Percentiles rank a stretch among this genome's conserved stretches.
phyloP scores from a whole-genome alignment of 768 basidiomycete genomes.

The Trametes meyenii region DNA sequence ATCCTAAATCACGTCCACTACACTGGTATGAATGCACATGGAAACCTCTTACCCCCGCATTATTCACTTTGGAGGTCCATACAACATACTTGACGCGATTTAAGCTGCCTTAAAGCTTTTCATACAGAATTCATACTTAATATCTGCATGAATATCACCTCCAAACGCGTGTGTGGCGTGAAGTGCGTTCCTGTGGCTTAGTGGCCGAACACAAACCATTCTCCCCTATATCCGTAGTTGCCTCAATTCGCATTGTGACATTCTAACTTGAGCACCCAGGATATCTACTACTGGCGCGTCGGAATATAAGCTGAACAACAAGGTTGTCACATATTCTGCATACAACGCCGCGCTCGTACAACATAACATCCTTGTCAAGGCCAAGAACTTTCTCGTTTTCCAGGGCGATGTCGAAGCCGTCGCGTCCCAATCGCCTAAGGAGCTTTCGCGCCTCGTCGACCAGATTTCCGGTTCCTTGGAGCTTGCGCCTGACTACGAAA shows the following conservation, averaged over 20 bases:
- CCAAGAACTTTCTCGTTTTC: slow-evolving; percentile 99
- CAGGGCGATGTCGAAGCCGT: slow-evolving; percentile 99
- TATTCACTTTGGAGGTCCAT: too few species aligned
- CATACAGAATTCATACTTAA: too few species aligned
- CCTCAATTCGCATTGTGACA: too few species aligned
- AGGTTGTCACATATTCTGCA: slow-evolving; percentile 78
- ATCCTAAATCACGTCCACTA: not conserved
- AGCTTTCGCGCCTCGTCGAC: slow-evolving; percentile 88
- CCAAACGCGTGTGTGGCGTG: not conserved
- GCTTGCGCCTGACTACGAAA: slow-evolving; percentile 85
- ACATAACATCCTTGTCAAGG: slow-evolving; percentile 97
- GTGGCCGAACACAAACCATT: not conserved
- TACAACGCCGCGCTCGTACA: slow-evolving; percentile 87
- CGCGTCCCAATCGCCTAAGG: slow-evolving; percentile 90
- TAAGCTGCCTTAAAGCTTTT: too few species aligned
- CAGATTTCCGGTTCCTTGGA: slow-evolving; percentile 96
- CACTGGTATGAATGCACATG: too few species aligned
- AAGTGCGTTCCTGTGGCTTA: not conserved
- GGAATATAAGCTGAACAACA: slow-evolving; percentile 86
- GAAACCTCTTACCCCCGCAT: too few species aligned
- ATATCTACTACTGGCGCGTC: slow-evolving; percentile 87
- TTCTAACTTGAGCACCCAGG: slow-evolving; percentile 42
- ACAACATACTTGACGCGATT: too few species aligned
- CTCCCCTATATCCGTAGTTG: not conserved
- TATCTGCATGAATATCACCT: too few species aligned